phyloP scores from a whole-genome alignment of 2,329 filamentous ascomycete genomes.

The Penicillium crustosum region DNA sequence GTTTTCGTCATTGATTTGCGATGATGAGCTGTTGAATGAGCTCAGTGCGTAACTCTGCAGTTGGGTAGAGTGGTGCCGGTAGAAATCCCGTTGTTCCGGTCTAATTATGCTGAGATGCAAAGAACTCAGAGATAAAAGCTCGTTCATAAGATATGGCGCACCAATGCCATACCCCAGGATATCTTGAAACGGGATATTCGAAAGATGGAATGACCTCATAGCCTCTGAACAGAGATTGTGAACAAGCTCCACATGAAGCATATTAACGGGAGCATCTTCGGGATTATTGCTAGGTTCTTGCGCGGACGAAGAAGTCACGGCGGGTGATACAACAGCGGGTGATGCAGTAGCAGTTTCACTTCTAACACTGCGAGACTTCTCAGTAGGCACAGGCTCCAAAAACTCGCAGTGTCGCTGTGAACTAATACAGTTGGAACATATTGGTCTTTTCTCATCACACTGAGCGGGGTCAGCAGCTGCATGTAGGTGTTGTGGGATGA shows the following conservation, averaged over 20 bases:
- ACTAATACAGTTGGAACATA: constrained; percentile 35
- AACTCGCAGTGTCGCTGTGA: constrained; percentile 24
- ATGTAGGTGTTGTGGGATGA: neutral
- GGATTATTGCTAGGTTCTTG: neutral
- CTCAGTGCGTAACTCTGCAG: constrained; percentile 32
- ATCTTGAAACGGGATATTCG: constrained; percentile 1
- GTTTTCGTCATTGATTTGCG: constrained; percentile 15
- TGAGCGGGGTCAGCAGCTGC: constrained; percentile 12
- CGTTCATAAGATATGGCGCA: constrained; percentile 50
- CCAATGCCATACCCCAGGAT: constrained; percentile 7
- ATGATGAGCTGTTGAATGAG: constrained; percentile 14
- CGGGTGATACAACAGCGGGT: neutral
- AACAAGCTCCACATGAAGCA: constrained; percentile 34
- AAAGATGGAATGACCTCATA: neutral
- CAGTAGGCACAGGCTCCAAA: neutral
- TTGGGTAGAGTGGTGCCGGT: constrained; percentile 36
- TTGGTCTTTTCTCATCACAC: constrained; percentile 37
- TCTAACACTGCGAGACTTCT: neutral
- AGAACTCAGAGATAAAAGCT: constrained; percentile 49
- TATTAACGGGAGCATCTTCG: constrained; percentile 24
- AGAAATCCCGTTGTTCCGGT: constrained; percentile 37
- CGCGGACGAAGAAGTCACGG: neutral
- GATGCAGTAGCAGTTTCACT: neutral
- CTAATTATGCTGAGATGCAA: constrained; percentile 42
- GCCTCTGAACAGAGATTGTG: constrained; percentile 26